These are phyloP conservation scores for Leptomonas pyrrhocoris DNA, from an alignment of 208 protist genomes.

Conservation along the genomic window DNA sequence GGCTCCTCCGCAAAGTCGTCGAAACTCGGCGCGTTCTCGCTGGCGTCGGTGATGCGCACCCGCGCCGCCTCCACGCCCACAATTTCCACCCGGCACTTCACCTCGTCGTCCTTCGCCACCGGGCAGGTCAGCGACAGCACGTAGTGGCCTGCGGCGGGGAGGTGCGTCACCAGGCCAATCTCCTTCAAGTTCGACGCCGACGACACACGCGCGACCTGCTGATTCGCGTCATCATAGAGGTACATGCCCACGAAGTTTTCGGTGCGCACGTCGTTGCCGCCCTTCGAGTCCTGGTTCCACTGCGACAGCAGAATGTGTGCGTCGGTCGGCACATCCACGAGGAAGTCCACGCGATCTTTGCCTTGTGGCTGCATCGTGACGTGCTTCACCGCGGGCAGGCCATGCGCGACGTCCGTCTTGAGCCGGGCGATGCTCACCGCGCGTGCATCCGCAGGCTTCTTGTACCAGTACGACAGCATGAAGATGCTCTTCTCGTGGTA, in stretches of 20 bases:
- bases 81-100: slow-evolving; percentile 68
- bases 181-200: slow-evolving; percentile 69
- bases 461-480: slow-evolving; percentile 78
- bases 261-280: slow-evolving; percentile 49
- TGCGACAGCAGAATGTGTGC: slow-evolving; percentile 75
- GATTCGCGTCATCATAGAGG: slow-evolving; percentile 61
- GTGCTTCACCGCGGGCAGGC: slow-evolving; percentile 68
- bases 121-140: slow-evolving; percentile 68
- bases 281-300: slow-evolving; percentile 41
- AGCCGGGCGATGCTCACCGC: slow-evolving; percentile 46
- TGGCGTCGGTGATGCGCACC: slow-evolving; percentile 69
- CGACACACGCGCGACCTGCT: slow-evolving; percentile 47
- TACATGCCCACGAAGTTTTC: slow-evolving; percentile 80
- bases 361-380: slow-evolving; percentile 39
- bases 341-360: slow-evolving; percentile 75
- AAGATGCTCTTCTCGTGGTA: slow-evolving; percentile 73
- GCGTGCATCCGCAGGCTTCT: slow-evolving; percentile 36
- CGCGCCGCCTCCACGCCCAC: slow-evolving; percentile 64
- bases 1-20: slow-evolving; percentile 23
- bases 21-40: slow-evolving; percentile 42
- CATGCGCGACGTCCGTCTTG: slow-evolving; percentile 48
- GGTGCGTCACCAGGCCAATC: slow-evolving; percentile 56
- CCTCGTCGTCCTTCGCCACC: slow-evolving; percentile 31
- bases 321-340: slow-evolving; percentile 65
- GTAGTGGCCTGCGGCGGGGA: slow-evolving; percentile 59